These are phyloP conservation scores for Gloeophyllum trabeum DNA, from an alignment of 768 basidiomycete species.

Conservation along the genomic window DNA sequence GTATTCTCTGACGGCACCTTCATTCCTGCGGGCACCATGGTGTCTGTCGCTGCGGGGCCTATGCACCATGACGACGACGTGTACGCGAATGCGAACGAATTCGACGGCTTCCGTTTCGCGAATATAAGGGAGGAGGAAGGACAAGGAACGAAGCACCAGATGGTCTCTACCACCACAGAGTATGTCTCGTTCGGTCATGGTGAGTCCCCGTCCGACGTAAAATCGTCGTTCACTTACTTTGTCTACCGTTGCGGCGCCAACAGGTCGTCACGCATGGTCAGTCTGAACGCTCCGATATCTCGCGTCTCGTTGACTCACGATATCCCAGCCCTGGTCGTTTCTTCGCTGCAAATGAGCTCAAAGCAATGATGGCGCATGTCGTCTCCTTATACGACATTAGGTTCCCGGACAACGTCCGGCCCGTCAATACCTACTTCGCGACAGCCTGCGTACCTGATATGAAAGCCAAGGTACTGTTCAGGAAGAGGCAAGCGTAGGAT, in stretches of 20 bases:
- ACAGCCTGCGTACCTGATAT: slow-evolving; percentile 5
- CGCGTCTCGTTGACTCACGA: not conserved
- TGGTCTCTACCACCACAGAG: slow-evolving; percentile 8
- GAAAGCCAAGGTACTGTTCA: slow-evolving; percentile 2
- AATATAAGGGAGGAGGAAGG: slow-evolving; percentile 6
- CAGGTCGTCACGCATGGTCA: slow-evolving; percentile 12
- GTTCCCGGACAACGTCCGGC: slow-evolving; percentile 8
- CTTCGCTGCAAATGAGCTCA: slow-evolving; percentile 13
- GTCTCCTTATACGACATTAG: slow-evolving; percentile 13
- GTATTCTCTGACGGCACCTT: slow-evolving; percentile 11
- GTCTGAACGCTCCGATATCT: not conserved
- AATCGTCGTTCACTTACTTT: not conserved
- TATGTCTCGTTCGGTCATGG: slow-evolving; percentile 9
- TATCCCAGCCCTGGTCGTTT: slow-evolving; percentile 11
- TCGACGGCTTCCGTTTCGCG: slow-evolving; percentile 15
- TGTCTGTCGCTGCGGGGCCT: slow-evolving; percentile 7
- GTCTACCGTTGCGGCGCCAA: too few relatives aligned
- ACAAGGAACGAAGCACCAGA: slow-evolving; percentile 6
- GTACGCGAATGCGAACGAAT: slow-evolving; percentile 13
- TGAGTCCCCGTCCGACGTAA: not conserved
- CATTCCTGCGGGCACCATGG: slow-evolving; percentile 11
- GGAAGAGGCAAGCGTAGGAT: not conserved
- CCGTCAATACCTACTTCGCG: slow-evolving; percentile 5
- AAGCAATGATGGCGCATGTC: slow-evolving; percentile 13
- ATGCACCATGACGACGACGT: slow-evolving; percentile 12